A percentile compares a stretch with the other conserved stretches of the same genome.
These are phyloP conservation scores for Macrophomina tecta DNA, from an alignment of 2,329 filamentous ascomycete species.

Conservation along the genomic window DNA sequence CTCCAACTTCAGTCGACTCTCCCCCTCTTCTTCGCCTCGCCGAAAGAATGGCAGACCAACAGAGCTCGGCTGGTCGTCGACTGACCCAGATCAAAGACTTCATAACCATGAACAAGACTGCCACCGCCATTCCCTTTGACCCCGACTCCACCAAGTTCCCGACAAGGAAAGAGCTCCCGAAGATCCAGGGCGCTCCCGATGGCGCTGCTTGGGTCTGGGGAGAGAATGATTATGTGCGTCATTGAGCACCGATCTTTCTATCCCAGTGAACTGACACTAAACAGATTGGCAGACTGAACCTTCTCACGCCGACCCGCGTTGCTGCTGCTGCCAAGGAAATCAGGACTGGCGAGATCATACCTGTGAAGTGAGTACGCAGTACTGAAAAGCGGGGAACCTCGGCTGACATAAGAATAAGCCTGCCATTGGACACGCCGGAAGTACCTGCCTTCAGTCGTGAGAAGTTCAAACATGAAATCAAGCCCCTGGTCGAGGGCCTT, in stretches of 20 bases:
- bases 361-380: slow-evolving; percentile 54
- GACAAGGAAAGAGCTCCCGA: slow-evolving; percentile 58
- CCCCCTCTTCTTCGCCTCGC: not conserved
- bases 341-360: slow-evolving; percentile 61
- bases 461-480: slow-evolving; percentile 62
- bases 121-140: slow-evolving; percentile 59
- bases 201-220: slow-evolving; percentile 68
- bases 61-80: slow-evolving; percentile 42
- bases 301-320: slow-evolving; percentile 62
- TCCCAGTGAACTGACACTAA: not conserved
- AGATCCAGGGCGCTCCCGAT: slow-evolving; percentile 58
- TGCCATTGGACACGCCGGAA: slow-evolving; percentile 60
- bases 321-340: slow-evolving; percentile 61
- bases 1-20: not conserved
- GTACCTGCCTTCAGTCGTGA: slow-evolving; percentile 60
- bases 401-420: slow-evolving; percentile 38
- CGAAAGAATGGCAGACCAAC: slow-evolving; percentile 42
- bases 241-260: not conserved
- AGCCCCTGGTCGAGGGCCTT: slow-evolving; percentile 43
- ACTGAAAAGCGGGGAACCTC: not conserved
- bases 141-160: slow-evolving; percentile 61
- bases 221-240: slow-evolving; percentile 57
- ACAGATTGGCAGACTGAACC: slow-evolving; percentile 59
- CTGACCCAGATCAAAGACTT: slow-evolving; percentile 54
- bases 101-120: slow-evolving; percentile 53